Conservation (phyloP, 1,284 basidiomycete species). For the Cerioporus squamosus region DNA sequence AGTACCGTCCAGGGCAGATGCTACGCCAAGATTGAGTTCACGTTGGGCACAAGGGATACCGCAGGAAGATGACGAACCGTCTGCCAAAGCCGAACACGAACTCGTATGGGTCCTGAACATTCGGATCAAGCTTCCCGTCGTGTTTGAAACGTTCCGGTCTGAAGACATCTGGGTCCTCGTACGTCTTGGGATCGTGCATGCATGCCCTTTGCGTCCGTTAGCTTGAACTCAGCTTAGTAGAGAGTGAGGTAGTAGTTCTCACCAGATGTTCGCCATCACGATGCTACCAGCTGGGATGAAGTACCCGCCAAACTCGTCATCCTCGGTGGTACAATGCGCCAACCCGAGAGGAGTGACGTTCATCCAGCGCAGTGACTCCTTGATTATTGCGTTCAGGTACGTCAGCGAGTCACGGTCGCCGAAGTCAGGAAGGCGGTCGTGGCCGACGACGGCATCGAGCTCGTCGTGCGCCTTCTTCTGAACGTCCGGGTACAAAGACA, state of each 20-base stretch:
- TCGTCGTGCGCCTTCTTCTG: conserved; percentile 33
- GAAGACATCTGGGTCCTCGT: conserved; percentile 2
- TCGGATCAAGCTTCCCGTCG: conserved; percentile 1
- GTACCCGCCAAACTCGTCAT: conserved; percentile 17
- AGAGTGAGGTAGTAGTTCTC: neutral
- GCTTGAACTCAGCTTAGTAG: too few relatives aligned
- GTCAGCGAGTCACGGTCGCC: conserved; percentile 13
- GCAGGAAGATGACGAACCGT: too few relatives aligned
- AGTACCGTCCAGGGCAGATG: conserved; percentile 24
- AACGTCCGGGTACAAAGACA: conserved; percentile 28
- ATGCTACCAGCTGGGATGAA: conserved; percentile 28
- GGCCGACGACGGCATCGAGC: conserved; percentile 27
- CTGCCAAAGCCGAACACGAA: conserved; percentile 11
- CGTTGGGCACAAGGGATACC: neutral
- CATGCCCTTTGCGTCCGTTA: conserved; percentile 1
- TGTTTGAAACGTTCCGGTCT: conserved; percentile 5
- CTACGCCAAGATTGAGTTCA: neutral
- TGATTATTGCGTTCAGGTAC: conserved; percentile 23
- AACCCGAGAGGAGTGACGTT: conserved; percentile 6
- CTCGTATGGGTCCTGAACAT: neutral
- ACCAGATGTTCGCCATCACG: conserved; percentile 12
- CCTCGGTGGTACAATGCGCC: conserved; percentile 5
- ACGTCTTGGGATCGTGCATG: conserved; percentile 1
- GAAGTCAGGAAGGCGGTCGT: conserved; percentile 22
- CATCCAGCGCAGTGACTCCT: conserved; percentile 17